These are phyloP conservation scores for Trypanosoma lewisi DNA, from an alignment of 208 protist genomes.

Conservation along the genomic window DNA sequence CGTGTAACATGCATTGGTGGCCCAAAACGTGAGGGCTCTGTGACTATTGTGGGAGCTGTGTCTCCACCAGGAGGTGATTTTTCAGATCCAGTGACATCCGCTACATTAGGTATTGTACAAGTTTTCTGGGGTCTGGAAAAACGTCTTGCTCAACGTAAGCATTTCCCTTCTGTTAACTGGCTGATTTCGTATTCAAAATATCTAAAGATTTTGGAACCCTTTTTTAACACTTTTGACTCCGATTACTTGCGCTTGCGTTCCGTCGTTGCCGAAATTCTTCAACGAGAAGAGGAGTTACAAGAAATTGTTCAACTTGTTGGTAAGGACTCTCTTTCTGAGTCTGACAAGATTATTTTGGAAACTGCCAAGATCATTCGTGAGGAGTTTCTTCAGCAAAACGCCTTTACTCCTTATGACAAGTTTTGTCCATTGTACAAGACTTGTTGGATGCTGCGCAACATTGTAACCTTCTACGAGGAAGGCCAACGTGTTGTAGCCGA, in stretches of 20 bases:
- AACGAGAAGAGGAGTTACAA: constrained; percentile 99
- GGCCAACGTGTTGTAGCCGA: constrained; percentile 89
- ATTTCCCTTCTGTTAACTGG: constrained; percentile 99
- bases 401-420: constrained; percentile 98
- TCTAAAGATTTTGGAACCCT: constrained; percentile 95
- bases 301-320: constrained; percentile 99
- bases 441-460: constrained; percentile 98
- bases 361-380: constrained; percentile 99
- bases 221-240: constrained; percentile 95
- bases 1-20: constrained; percentile 95
- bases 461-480: constrained; percentile 97
- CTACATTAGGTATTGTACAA: constrained; percentile 99
- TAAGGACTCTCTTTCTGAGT: constrained; percentile 99
- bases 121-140: constrained; percentile 99
- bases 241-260: constrained; percentile 96
- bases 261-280: constrained; percentile 95
- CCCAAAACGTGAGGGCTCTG: constrained; percentile 96
- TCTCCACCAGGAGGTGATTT: constrained; percentile 99
- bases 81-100: constrained; percentile 98
- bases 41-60: constrained; percentile 99
- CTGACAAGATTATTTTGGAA: constrained; percentile 99
- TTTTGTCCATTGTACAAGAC: constrained; percentile 99
- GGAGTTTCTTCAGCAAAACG: constrained; percentile 99
- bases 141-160: constrained; percentile 99
- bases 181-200: constrained; percentile 99